phyloP scores from a whole-genome alignment of 371 early-diverging fungal genomes.

The Mortierella sp. region DNA sequence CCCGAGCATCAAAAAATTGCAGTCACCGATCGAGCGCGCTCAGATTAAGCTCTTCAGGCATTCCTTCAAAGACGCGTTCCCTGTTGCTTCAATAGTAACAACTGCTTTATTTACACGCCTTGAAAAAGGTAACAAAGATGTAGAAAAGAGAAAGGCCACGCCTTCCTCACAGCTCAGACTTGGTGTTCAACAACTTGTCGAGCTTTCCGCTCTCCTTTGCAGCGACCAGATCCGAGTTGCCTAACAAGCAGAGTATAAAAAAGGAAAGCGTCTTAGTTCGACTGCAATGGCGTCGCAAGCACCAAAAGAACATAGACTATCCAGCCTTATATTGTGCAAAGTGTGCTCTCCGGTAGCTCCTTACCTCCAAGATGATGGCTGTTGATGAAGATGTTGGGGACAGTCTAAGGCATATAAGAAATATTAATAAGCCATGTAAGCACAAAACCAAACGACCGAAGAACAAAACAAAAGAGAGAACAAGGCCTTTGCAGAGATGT shows the following conservation, averaged over 20 bases:
- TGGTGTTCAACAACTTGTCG: slow-evolving; percentile 29
- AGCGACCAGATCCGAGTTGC: slow-evolving; percentile 47
- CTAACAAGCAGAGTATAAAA: slow-evolving; percentile 13
- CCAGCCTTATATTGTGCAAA: background rate
- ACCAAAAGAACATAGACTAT: background rate
- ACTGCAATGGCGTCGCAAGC: background rate
- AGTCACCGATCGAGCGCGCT: no score
- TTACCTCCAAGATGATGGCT: slow-evolving; percentile 76
- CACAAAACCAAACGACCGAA: background rate
- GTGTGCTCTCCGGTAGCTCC: background rate
- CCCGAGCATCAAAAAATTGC: no score
- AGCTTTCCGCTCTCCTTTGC: slow-evolving; percentile 41
- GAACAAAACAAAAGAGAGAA: background rate
- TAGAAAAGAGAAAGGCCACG: background rate
- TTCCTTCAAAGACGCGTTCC: no score
- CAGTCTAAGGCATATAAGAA: slow-evolving; percentile 59
- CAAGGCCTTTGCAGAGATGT: background rate
- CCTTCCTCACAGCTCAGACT: slow-evolving; percentile 27
- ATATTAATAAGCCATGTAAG: no score
- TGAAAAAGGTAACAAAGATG: background rate
- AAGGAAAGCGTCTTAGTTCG: background rate
- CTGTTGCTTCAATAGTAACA: background rate
- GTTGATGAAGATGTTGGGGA: slow-evolving; percentile 85
- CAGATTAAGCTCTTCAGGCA: no score
- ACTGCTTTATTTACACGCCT: background rate